phyloP scores from a whole-genome alignment of 2,329 filamentous ascomycete species.

The Alternaria viburni region DNA sequence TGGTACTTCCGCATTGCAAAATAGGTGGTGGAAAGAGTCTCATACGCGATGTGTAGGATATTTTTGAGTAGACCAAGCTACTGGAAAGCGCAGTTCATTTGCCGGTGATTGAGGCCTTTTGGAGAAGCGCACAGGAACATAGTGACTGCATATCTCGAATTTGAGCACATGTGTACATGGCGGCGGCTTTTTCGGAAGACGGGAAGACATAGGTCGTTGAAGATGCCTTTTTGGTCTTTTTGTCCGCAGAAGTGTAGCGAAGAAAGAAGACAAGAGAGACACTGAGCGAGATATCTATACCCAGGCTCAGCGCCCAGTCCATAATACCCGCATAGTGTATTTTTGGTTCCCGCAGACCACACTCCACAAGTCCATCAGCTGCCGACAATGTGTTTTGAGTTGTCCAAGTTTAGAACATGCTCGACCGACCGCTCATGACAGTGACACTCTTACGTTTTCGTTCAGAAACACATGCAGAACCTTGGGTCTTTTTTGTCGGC shows the following conservation, averaged over 20 bases:
- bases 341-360: too few species aligned
- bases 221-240: too few species aligned
- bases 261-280: background rate
- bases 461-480: too few species aligned
- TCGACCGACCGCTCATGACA: background rate
- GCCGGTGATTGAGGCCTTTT: background rate
- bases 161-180: background rate
- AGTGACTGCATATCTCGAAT: accelerated
- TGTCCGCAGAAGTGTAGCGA: accelerated
- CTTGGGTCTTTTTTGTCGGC: background rate
- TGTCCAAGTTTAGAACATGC: background rate
- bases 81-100: background rate
- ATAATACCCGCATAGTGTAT: too few species aligned
- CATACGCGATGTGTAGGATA: too few species aligned
- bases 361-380: background rate
- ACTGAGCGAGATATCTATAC: background rate
- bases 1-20: background rate
- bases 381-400: too few species aligned
- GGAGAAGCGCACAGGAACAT: background rate
- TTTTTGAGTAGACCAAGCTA: background rate
- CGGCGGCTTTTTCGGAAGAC: background rate
- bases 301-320: background rate
- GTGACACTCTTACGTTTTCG: too few species aligned
- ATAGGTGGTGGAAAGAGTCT: background rate
- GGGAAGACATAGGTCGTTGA: too few species aligned